Conservation (phyloP, 257 asterid genomes). For the Solanum medicagineum region DNA sequence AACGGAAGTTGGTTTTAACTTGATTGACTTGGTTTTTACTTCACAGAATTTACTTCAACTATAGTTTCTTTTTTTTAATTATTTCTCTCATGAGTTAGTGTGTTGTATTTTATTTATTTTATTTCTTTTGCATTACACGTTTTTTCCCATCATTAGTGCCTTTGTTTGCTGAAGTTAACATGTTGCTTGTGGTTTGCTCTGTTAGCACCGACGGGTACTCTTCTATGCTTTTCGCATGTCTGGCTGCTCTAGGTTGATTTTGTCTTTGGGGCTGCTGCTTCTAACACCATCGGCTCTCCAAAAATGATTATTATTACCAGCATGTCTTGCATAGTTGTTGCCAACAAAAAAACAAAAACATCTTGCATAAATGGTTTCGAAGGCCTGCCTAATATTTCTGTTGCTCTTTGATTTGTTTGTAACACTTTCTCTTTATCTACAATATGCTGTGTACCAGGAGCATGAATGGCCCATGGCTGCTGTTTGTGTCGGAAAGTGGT, state of each 20-base stretch:
- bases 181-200: neutral
- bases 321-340: neutral
- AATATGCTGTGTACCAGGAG: constrained; percentile 18
- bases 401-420: neutral
- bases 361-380: neutral
- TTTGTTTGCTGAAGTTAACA: neutral
- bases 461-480: constrained; percentile 78
- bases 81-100: neutral
- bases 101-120: neutral
- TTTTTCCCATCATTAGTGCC: neutral
- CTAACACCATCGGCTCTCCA: neutral
- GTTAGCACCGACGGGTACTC: neutral
- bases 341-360: neutral
- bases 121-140: neutral
- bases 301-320: neutral
- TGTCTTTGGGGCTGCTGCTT: neutral
- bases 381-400: neutral
- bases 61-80: neutral
- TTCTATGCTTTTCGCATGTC: neutral
- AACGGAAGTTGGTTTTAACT: neutral
- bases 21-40: neutral
- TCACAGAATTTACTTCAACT: neutral
- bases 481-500: constrained; percentile 86
- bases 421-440: neutral
- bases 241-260: neutral